Evolutionary conservation across 75 land plant genomes (phyloP).

Genomic region (Ceratopteris richardii): DNA sequence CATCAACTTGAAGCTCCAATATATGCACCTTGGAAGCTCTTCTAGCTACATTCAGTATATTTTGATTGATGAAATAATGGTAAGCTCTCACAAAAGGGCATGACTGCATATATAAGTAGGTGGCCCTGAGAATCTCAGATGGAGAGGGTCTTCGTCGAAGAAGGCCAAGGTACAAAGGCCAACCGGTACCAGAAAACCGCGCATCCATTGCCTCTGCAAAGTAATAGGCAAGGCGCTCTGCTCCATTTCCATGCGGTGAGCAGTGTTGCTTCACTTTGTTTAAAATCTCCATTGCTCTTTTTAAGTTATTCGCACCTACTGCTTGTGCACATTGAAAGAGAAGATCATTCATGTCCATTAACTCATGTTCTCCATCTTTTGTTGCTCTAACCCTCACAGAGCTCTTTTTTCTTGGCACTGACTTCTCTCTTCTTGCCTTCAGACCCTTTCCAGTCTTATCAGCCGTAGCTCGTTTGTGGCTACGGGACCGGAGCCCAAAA

Average conservation of each 20-base stretch:
- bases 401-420: background rate
- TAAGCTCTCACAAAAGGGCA: constrained; percentile 52
- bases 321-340: constrained; percentile 5
- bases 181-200: constrained; percentile 5
- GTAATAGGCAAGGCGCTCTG: constrained; percentile 3
- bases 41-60: constrained; percentile 37
- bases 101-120: constrained; percentile 35
- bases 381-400: background rate
- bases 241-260: constrained; percentile 3
- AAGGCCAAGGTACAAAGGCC: constrained; percentile 1
- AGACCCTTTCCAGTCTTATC: background rate
- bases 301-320: constrained; percentile 1
- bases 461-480: background rate
- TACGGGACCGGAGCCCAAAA: background rate
- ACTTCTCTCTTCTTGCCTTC: constrained; percentile 1
- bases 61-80: constrained; percentile 43
- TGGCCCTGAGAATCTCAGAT: constrained; percentile 59
- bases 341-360: constrained; percentile 2
- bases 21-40: constrained; percentile 50
- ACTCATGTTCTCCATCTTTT: constrained; percentile 2
- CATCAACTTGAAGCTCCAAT: constrained; percentile 45
- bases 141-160: constrained; percentile 21
- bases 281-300: background rate
- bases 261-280: constrained; percentile 5
- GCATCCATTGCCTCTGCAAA: constrained; percentile 10